These are phyloP conservation scores for Platanthera guangdongensis DNA, from an alignment of 106 monocot species.

Conservation along the genomic window DNA sequence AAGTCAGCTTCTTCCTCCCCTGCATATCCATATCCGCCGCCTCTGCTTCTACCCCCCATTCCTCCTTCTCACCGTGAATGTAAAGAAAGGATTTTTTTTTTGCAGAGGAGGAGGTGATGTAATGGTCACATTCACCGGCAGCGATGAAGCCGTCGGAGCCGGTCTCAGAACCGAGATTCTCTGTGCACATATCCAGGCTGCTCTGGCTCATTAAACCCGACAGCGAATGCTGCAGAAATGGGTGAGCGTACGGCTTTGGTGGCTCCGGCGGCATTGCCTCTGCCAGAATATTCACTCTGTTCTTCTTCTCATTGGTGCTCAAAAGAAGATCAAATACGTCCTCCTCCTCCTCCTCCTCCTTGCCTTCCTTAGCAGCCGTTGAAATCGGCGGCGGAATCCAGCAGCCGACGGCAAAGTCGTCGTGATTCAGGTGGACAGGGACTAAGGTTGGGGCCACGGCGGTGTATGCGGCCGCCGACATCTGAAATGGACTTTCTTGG, in stretches of 20 bases:
- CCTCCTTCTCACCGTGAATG: background rate
- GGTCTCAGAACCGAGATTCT: constrained; percentile 71
- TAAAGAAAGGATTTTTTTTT: background rate
- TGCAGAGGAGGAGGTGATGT: background rate
- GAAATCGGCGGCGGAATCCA: background rate
- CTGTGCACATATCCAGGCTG: constrained; percentile 76
- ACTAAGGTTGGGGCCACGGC: too few species aligned
- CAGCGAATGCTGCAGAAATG: constrained; percentile 23
- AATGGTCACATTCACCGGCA: background rate
- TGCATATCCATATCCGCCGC: too few species aligned
- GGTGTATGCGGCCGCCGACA: too few species aligned
- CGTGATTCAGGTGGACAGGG: background rate
- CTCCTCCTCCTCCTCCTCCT: background rate
- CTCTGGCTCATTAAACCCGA: constrained; percentile 49
- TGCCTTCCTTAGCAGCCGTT: background rate
- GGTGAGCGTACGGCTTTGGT: constrained; percentile 47
- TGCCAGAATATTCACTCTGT: background rate
- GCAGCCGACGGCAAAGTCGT: too few species aligned
- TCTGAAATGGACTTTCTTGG: too few species aligned
- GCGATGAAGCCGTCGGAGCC: constrained; percentile 45
- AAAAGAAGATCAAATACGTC: constrained; percentile 36
- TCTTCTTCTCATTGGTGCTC: constrained; percentile 32
- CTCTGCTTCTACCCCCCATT: background rate
- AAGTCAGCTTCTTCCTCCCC: constrained; percentile 14
- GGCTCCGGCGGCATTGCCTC: too few species aligned